Percentiles rank a stretch among this genome's conserved stretches.
Conservation (phyloP, 495 filamentous ascomycete genomes). For the Penicillium steckii region DNA sequence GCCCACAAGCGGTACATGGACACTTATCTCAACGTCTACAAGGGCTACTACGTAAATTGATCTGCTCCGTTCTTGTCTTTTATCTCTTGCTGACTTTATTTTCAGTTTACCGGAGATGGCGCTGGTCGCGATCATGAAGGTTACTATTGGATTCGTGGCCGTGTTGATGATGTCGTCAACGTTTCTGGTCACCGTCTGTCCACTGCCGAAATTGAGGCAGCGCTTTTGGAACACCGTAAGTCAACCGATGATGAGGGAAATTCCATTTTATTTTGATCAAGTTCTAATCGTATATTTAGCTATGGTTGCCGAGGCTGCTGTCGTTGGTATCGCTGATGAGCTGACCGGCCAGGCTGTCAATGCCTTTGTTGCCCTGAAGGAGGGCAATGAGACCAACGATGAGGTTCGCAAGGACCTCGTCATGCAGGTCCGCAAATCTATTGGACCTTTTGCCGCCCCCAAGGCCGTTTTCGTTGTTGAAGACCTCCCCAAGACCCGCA, state of each 20-base stretch:
- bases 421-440: slow-evolving; percentile 92
- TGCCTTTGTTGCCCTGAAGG: slow-evolving; percentile 92
- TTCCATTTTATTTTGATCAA: neutral
- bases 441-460: slow-evolving; percentile 95
- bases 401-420: slow-evolving; percentile 90
- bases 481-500: slow-evolving; percentile 93
- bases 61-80: neutral
- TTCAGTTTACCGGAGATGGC: slow-evolving; percentile 94
- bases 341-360: slow-evolving; percentile 96
- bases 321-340: slow-evolving; percentile 91
- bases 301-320: slow-evolving; percentile 85
- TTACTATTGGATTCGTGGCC: slow-evolving; percentile 99
- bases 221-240: slow-evolving; percentile 85
- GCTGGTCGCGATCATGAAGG: slow-evolving; percentile 97
- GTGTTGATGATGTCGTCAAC: slow-evolving; percentile 98
- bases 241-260: slow-evolving; percentile 16
- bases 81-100: slow-evolving; percentile 32
- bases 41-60: slow-evolving; percentile 88
- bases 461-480: slow-evolving; percentile 88
- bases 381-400: slow-evolving; percentile 73
- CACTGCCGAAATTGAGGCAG: slow-evolving; percentile 97
- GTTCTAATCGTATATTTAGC: slow-evolving; percentile 11
- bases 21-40: slow-evolving; percentile 96
- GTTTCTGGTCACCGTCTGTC: slow-evolving; percentile 94
- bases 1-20: slow-evolving; percentile 99